Base-by-base conservation (phyloP, 2,329 filamentous ascomycete species). In the Cordyceps militaris region DNA sequence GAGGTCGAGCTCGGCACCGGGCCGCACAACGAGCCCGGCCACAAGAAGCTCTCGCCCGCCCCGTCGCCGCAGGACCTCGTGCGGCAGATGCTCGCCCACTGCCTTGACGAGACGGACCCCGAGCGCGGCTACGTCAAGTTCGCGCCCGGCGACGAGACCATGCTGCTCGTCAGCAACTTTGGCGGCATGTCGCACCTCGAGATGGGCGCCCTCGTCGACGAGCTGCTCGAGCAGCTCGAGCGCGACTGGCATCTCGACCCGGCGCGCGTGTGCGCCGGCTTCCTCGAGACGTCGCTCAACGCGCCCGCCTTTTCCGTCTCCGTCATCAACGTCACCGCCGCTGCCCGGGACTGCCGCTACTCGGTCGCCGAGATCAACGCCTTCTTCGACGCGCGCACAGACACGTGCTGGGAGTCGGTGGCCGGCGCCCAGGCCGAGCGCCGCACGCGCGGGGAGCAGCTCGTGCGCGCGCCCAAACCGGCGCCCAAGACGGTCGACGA, bases 201-300 rank as follows among this genome's bases (percentile, higher is more conserved):
- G 67, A 71, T 83, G 64, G 77, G 78, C 7, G 81, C 79, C 1
- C 69, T 82, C 4, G 71, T 79, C 13, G 76, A 82, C 58, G 80
- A 83, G 67, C 66, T 82, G 11, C 73, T 81, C 7, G 72, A 73
- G 36, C 80, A 83, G 64, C 69, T 83, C 11, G 70, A 69, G 7
- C 61, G 58, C 0, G 66, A 74, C 59, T 83, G 79, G 77, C 70
- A 72, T 6, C 73, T 82, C 4, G 68, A 71, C 48, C 80, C 80
- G 0, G 75, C 76, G 3, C 76, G 86, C 30, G 78, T 87, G 53
- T 76, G 82, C 53, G 73, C 78, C 0, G 87, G 87, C 1, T 84
- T 82, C 28, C 79, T 86, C 57, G 87, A 89, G 78, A 89, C 86
- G 0, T 88, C 84, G 16, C 77, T 90, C 64, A 89, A 89, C 62